These are phyloP conservation scores for Bipolaris cookei DNA, from an alignment of 2,329 filamentous ascomycete genomes.

Conservation along the genomic window DNA sequence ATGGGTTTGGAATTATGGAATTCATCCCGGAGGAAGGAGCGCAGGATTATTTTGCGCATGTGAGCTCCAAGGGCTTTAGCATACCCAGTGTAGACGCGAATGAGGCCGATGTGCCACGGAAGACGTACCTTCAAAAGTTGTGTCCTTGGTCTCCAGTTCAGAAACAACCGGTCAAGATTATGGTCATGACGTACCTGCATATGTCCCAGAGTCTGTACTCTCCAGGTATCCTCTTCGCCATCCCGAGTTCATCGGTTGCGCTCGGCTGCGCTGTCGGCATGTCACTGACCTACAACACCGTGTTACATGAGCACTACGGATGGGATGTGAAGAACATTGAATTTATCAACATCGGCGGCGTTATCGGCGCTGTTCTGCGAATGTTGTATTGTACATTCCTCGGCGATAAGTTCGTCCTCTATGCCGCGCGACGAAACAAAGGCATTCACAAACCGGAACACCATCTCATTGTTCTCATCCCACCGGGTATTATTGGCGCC, in stretches of 20 bases:
- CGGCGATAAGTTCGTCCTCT: not conserved
- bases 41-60: not conserved
- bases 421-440: not conserved
- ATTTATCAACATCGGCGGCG: not conserved
- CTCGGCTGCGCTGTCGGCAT: constrained; percentile 2
- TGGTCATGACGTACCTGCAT: not conserved
- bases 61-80: not conserved
- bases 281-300: constrained; percentile 6
- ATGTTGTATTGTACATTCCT: not conserved
- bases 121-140: not conserved
- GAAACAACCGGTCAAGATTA: not conserved
- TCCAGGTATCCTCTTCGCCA: not conserved
- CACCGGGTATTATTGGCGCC: not conserved
- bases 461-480: not conserved
- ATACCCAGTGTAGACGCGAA: not conserved
- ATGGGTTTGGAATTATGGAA: not conserved
- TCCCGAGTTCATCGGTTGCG: constrained; percentile 4
- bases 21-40: not conserved
- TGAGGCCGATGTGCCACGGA: not conserved
- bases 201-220: constrained; percentile 4
- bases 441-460: constrained; percentile 11
- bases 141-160: not conserved
- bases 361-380: not conserved
- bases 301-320: not conserved
- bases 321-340: not conserved